Conservation (phyloP, 345 rosid species). For the Bruguiera parviflora region DNA sequence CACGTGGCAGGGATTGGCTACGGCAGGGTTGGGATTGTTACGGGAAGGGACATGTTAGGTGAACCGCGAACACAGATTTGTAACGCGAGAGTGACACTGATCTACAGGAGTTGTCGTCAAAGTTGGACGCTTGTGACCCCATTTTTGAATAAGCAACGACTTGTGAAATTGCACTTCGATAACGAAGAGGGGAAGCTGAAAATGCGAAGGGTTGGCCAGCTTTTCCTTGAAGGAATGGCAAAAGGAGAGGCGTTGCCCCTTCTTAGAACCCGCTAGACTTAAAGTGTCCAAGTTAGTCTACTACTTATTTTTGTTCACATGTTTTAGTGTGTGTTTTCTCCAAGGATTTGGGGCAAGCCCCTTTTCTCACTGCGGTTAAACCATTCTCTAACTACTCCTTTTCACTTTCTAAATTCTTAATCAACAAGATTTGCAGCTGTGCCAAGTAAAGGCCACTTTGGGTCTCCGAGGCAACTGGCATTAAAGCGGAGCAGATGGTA, state of each 20-base stretch:
- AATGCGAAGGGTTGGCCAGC: conserved; percentile 21
- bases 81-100: too few species aligned
- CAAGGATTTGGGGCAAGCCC: conserved; percentile 11
- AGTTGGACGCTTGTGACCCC: too few species aligned
- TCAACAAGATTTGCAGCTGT: neutral
- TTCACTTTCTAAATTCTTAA: neutral
- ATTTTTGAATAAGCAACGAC: too few species aligned
- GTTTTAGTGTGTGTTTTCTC: neutral
- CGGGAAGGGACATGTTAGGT: too few species aligned
- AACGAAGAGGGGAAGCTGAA: neutral
- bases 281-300: conserved; percentile 16
- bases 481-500: neutral
- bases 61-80: too few species aligned
- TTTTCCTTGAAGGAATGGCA: conserved; percentile 20
- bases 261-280: neutral
- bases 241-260: conserved; percentile 16
- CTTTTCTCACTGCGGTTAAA: conserved; percentile 39
- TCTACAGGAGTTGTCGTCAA: too few species aligned
- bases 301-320: neutral
- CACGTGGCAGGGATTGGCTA: too few species aligned
- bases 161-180: neutral
- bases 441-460: conserved; percentile 2
- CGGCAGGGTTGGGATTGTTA: too few species aligned
- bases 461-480: neutral
- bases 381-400: conserved; percentile 37